Base-by-base conservation (phyloP, 202 grass and related monocot genomes). In the Carex sylvatica region DNA sequence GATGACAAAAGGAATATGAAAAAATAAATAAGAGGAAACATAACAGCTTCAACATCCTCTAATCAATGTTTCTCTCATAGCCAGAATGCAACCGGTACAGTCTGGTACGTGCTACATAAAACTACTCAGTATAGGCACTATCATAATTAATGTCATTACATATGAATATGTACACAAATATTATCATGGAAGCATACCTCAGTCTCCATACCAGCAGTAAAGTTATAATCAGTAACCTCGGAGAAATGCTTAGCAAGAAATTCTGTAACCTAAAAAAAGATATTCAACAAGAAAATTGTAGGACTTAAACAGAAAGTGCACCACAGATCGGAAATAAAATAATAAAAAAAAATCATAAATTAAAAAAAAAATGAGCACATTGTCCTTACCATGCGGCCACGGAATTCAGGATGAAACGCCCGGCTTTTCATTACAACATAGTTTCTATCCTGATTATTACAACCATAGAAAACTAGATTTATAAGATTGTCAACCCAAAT, bases 151-250 rank as follows among this genome's bases (percentile, higher is more conserved):
- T 47, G 61, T 6, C 60, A 63, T 19, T 30, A 55, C 3, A 84
- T 47, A 74, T 78, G 87, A 88, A 42, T 85, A 65, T 83, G 58
- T 59, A 86, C 20, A 53, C 70, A 74, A 28, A 74, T 53, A 74
- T 20, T 77, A 16, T n/a, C 31, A 35, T 19, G 52, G 44, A 77
- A 77, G 73, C 26, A 77, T 89, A 99, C 96, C 96, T 99, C 91
- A 75, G 87, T 95, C 83, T 99, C 96, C 96, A 99, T 90, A 88
- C 88, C 87, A 87, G 96, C 96, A 68, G 93, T 99, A 86, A 99
- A 99, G 74, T 89, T 90, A 76, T 87, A 90, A 89, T 99, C 88
- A 30, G 88, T 85, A 85, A 99, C 87, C 84, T 99, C 93, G 16
- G 87, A 90, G 83, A 99, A 99, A 90, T 93, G 89, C 76, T 95